Percentiles rank a stretch among this genome's conserved stretches.
Conservation (phyloP, 768 basidiomycete species). For the Boletus reticuloceps region DNA sequence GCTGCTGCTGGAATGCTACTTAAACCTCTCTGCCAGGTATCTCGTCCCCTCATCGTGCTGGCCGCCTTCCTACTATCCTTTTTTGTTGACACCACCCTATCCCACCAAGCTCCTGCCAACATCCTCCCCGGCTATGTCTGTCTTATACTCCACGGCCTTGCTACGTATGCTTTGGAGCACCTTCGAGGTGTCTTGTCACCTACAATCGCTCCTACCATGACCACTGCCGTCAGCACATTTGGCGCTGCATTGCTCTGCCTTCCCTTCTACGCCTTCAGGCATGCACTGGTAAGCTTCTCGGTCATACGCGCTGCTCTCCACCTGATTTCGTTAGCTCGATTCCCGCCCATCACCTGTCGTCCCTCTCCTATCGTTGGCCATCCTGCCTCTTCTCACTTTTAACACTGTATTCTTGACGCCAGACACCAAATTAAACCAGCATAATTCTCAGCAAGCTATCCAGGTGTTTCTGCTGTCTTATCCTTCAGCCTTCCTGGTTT, state of each 20-base stretch:
- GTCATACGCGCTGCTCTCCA: neutral
- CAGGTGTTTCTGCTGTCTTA: slow-evolving; percentile 63
- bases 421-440: slow-evolving; percentile 45
- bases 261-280: slow-evolving; percentile 61
- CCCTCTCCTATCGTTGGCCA: slow-evolving; percentile 54
- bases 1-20: slow-evolving; percentile 15
- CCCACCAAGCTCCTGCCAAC: slow-evolving; percentile 37
- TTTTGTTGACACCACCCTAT: slow-evolving; percentile 49
- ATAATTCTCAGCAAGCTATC: slow-evolving; percentile 47
- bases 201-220: slow-evolving; percentile 54
- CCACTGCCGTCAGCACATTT: slow-evolving; percentile 53
- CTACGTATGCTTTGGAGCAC: slow-evolving; percentile 62
- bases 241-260: slow-evolving; percentile 64
- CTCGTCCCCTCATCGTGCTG: slow-evolving; percentile 46
- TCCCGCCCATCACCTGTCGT: slow-evolving; percentile 50
- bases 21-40: slow-evolving; percentile 37
- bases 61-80: slow-evolving; percentile 54
- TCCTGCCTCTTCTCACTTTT: slow-evolving; percentile 62
- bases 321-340: slow-evolving; percentile 40
- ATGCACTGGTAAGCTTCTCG: slow-evolving; percentile 48
- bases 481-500: slow-evolving; percentile 45
- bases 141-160: slow-evolving; percentile 54
- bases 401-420: slow-evolving; percentile 60
- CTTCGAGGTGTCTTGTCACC: slow-evolving; percentile 57
- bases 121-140: slow-evolving; percentile 67